These are phyloP conservation scores for Alloteropsis semialata DNA, from an alignment of 176 grass and related monocot genomes.

Conservation along the genomic window DNA sequence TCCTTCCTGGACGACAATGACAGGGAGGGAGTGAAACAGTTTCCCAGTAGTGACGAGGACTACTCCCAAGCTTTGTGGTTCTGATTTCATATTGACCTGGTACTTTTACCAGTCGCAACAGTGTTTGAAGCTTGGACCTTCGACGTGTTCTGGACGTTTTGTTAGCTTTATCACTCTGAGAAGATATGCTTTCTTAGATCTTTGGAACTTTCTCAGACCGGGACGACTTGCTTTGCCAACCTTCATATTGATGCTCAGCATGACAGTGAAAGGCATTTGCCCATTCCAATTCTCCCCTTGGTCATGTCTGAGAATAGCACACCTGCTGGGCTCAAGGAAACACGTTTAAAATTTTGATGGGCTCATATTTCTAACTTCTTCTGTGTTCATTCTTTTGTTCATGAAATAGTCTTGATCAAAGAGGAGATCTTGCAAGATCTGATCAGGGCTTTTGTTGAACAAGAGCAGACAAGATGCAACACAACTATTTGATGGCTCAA, in stretches of 20 bases:
- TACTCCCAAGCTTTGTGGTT: constrained; percentile 26
- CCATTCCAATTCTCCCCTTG: constrained; percentile 1
- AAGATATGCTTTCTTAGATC: neutral
- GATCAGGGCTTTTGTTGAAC: neutral
- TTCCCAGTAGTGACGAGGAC: constrained; percentile 2
- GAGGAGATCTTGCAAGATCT: neutral
- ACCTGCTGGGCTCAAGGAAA: constrained; percentile 15
- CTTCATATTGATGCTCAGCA: constrained; percentile 1
- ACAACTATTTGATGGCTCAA: neutral
- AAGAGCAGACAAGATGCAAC: neutral
- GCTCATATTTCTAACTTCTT: neutral
- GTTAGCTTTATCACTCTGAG: neutral
- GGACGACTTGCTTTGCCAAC: neutral
- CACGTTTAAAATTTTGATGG: constrained; percentile 7
- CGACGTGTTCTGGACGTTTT: constrained; percentile 2
- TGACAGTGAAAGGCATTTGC: constrained; percentile 17
- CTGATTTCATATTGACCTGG: constrained; percentile 32
- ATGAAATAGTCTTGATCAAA: neutral
- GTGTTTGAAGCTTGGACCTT: constrained; percentile 24
- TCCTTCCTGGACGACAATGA: constrained; percentile 7
- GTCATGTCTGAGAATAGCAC: constrained; percentile 21
- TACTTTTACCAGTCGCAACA: constrained; percentile 20
- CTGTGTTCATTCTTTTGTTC: neutral
- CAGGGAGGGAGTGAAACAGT: neutral
- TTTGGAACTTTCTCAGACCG: neutral